Evolutionary conservation across 176 grass and related monocot species (phyloP), one percentile per base, ranked within the genome.

Genomic region (Alloteropsis semialata): DNA sequence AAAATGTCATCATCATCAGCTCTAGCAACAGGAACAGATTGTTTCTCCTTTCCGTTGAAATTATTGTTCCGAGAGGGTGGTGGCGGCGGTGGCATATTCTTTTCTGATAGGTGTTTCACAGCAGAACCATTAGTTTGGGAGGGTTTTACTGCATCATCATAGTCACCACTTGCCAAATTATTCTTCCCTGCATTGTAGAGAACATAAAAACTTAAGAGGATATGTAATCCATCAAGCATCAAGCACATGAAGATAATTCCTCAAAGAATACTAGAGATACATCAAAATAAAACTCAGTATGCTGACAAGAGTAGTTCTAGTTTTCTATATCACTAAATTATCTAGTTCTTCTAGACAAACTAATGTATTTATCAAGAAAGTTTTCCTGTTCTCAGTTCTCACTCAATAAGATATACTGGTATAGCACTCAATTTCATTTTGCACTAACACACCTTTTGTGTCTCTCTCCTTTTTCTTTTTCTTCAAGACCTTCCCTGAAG

Each of bases 381-480:
- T 41, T 54, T n/a, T 78, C 44, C 12, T 51, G 14, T 25, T 78
- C 29, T 55, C 65, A 41, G 62, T 61, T 82, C 55, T 77, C 50
- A 66, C 1, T 81, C 79, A 76, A 61, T 8, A 71, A 48, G 6
- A 24, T 81, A 15, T 46, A 65, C 29, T 49, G 49, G 51, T 41
- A 78, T 10, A 70, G 3, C 22, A 63, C 45, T 21, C 49, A 55
- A 8, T 45, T 61, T 29, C 55, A 85, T 64, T 55, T 55, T 55
- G 18, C 18, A n/a, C 7, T 30, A 25, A 65, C 84, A 32, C 80
- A 95, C 96, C 92, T 90, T 92, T 93, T 61, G 70, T 78, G 76
- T 98, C 96, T 88, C 88, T 98, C 9, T 98, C 93, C 22, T 95
- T 95, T 83, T 98, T 98, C 89, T 95, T 98, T 79, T 98, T 98